Base-by-base conservation (phyloP, 345 rosid genomes). In the Adansonia digitata region DNA sequence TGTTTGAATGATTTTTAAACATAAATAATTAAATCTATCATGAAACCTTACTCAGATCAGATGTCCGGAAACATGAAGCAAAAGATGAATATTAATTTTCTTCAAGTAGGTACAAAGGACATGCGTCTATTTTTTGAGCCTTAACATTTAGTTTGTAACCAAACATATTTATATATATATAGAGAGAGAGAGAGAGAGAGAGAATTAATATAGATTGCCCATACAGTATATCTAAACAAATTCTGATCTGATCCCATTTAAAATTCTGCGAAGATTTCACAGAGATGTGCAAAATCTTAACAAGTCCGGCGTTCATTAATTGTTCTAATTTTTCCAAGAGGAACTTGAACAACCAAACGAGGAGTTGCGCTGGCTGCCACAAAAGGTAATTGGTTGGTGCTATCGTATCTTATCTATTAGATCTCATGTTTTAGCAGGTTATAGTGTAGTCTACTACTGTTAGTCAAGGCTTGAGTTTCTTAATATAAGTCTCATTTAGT, bases 31-130 rank as follows among this genome's bases (percentile, higher is more conserved):
- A 39, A 63, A 75, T 76, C 51, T 57, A 35, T 18, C 55, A 24
- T 20, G 24, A 31, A 57, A 69, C n/a, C n/a, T 31, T 31, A 31
- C 1, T 45, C 79, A 49, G 4, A 34, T 20, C 46, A 31, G 48
- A 70, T 76, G 42, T 60, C 31, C 7, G 70, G 31, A 76, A 70
- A 76, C 75, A 69, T 69, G 69, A 76, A 76, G 42, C 74, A 69
- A n/a, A 59, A 59, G 1, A 13, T 59, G 17, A 46, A 57, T 56
- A 35, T 46, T 31, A 61, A 22, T 61, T 43, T 24, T 43, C 35
- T 17, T 37, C 59, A 40, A 22, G 53, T 61, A 15, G 79, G 5
- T 46, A 15, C 49, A 49, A 34, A 14, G 17, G 12, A 61, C 43
- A 77, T 51, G 51, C 35, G n/a, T 39, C 37, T 53, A 70, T 70